A percentile compares a stretch with the other conserved stretches of the same genome.
Conservation (phyloP, 768 basidiomycete species). For the Psilocybe cubensis region DNA sequence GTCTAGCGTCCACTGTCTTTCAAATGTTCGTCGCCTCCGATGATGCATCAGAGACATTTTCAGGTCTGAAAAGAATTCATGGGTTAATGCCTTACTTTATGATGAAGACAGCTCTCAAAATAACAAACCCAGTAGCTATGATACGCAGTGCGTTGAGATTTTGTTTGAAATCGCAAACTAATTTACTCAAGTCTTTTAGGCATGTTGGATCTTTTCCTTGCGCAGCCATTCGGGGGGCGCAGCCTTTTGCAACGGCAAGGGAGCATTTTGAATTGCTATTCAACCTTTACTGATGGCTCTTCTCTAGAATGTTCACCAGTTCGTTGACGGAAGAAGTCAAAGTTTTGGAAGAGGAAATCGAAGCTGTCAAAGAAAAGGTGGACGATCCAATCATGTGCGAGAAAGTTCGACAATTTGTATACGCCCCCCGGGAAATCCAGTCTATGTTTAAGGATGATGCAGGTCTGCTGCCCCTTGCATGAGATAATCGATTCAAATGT, state of each 20-base stretch:
- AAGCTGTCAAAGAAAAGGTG: constrained; percentile 84
- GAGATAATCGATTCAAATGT: not conserved
- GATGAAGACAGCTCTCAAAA: constrained; percentile 87
- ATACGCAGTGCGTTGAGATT: constrained; percentile 66
- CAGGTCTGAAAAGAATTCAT: constrained; percentile 89
- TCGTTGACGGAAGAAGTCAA: constrained; percentile 90
- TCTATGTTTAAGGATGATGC: constrained; percentile 81
- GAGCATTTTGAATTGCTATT: not conserved
- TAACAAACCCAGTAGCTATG: constrained; percentile 97
- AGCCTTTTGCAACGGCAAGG: constrained; percentile 86
- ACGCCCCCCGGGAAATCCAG: constrained; percentile 89
- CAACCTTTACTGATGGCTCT: not conserved
- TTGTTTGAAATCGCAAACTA: not conserved
- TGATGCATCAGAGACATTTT: constrained; percentile 86
- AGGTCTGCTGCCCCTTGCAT: constrained; percentile 42
- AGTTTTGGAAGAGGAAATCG: constrained; percentile 83
- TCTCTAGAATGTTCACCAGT: constrained; percentile 88
- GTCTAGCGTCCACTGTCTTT: constrained; percentile 95
- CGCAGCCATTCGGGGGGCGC: constrained; percentile 93
- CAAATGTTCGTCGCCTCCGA: constrained; percentile 95
- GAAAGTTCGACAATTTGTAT: constrained; percentile 85
- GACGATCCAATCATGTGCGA: constrained; percentile 88
- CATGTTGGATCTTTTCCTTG: constrained; percentile 92
- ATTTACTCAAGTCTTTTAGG: constrained; percentile 33
- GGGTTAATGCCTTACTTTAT: constrained; percentile 98